phyloP scores from a whole-genome alignment of 2,329 filamentous ascomycete genomes.

The Neophaeococcomyces mojaviensis region DNA sequence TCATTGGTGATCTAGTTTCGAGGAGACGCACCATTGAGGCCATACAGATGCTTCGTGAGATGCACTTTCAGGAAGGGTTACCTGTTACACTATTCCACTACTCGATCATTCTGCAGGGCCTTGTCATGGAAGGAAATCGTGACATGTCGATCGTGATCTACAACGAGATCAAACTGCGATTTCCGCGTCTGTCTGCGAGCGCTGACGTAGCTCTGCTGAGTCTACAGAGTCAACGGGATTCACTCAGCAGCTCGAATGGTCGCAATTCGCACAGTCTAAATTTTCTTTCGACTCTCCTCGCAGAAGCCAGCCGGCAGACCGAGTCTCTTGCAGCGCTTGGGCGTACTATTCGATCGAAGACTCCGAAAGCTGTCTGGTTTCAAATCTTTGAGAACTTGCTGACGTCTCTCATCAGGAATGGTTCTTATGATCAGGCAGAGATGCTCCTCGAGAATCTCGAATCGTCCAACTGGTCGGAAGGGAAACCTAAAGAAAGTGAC shows the following conservation, averaged over 20 bases:
- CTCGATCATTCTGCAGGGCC: conserved; percentile 39
- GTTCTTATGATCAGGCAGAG: conserved; percentile 1
- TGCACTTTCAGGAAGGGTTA: conserved; percentile 33
- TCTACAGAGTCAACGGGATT: conserved; percentile 30
- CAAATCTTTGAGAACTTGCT: conserved; percentile 1
- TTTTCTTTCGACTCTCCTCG: conserved; percentile 12
- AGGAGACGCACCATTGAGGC: conserved; percentile 49
- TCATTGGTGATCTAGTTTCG: conserved; percentile 52
- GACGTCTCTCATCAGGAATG: neutral
- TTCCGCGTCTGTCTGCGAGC: conserved; percentile 28
- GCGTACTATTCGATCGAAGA: neutral
- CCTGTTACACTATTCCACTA: conserved; percentile 39
- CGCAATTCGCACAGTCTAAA: conserved; percentile 14
- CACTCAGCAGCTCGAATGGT: conserved; percentile 20
- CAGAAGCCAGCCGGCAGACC: conserved; percentile 6
- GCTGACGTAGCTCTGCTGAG: conserved; percentile 31
- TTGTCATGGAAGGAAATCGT: conserved; percentile 43
- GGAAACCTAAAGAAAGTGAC: neutral
- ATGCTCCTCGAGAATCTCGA: conserved; percentile 1
- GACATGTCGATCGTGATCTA: conserved; percentile 46
- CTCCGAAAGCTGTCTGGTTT: neutral
- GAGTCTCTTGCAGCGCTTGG: neutral
- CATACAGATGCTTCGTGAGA: conserved; percentile 40
- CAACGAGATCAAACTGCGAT: conserved; percentile 32
- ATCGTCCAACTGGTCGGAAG: neutral